These are phyloP conservation scores for Diaporthe sp. DNA, from an alignment of 2,329 filamentous ascomycete species.

Conservation along the genomic window DNA sequence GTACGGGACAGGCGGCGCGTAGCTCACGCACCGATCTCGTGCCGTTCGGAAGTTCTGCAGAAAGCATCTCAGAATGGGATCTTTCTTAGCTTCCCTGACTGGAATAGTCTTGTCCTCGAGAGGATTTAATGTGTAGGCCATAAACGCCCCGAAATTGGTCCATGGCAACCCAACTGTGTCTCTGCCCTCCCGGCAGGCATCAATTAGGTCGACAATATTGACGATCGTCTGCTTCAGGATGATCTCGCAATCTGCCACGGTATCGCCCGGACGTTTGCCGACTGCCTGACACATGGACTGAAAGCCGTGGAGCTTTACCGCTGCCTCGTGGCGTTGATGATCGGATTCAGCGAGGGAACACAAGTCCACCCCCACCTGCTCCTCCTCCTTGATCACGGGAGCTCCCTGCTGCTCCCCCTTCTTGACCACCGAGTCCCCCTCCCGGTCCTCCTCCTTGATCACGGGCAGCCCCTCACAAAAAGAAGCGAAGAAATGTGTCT, in stretches of 20 bases:
- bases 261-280: neutral
- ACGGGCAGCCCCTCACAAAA: neutral
- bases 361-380: neutral
- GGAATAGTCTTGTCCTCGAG: neutral
- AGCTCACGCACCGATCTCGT: conserved; percentile 42
- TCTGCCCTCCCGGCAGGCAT: neutral
- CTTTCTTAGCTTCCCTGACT: neutral
- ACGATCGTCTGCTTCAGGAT: conserved; percentile 2
- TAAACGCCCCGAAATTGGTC: neutral
- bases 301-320: neutral
- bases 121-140: neutral
- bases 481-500: neutral
- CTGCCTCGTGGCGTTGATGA: neutral
- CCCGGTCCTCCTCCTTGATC: neutral
- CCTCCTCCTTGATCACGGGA: neutral
- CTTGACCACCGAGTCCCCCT: neutral
- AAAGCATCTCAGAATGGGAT: neutral
- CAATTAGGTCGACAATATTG: conserved; percentile 20
- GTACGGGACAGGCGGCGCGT: conserved; percentile 70
- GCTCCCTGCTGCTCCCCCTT: neutral
- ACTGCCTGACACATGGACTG: conserved; percentile 9
- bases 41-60: neutral
- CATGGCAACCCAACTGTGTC: neutral
- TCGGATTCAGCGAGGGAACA: neutral
- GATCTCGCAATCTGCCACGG: neutral